Evolutionary conservation across 768 basidiomycete genomes (phyloP).

Genomic region (Clavaria fumosa): DNA sequence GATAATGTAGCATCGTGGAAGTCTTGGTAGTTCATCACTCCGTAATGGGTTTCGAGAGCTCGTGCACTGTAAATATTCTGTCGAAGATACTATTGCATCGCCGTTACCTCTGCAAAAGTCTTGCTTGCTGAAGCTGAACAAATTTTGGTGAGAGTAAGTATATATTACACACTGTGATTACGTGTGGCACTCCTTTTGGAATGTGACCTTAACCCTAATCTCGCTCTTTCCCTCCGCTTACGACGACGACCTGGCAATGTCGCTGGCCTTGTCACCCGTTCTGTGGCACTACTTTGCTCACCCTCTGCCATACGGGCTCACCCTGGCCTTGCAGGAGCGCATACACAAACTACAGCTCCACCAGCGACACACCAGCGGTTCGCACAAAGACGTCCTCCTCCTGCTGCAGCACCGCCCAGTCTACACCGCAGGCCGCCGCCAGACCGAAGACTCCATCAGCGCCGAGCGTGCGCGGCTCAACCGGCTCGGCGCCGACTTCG

Average conservation of each 20-base stretch:
- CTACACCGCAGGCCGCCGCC: constrained; percentile 88
- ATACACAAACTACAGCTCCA: constrained; percentile 52
- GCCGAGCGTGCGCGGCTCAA: constrained; percentile 27
- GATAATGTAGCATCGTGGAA: too few relatives aligned
- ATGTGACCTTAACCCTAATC: constrained; percentile 1
- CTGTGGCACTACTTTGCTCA: constrained; percentile 60
- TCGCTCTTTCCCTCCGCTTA: too few relatives aligned
- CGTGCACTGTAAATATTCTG: too few relatives aligned
- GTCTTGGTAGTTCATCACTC: too few relatives aligned
- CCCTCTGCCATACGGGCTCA: constrained; percentile 64
- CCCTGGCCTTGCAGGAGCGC: constrained; percentile 54
- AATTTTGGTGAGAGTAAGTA: too few relatives aligned
- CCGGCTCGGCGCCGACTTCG: constrained; percentile 74
- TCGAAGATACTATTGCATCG: too few relatives aligned
- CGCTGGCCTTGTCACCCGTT: constrained; percentile 39
- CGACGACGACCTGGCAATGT: constrained; percentile 10
- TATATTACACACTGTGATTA: too few relatives aligned
- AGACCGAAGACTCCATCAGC: constrained; percentile 17
- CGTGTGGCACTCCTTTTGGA: too few relatives aligned
- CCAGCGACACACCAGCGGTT: constrained; percentile 22
- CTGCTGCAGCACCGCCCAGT: constrained; percentile 86
- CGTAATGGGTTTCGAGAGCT: too few relatives aligned
- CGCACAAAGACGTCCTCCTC: constrained; percentile 51
- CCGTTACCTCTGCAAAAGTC: too few relatives aligned
- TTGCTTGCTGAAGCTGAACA: too few relatives aligned